These are phyloP conservation scores for Pisolithus tinctorius DNA, from an alignment of 768 basidiomycete species.

Conservation along the genomic window DNA sequence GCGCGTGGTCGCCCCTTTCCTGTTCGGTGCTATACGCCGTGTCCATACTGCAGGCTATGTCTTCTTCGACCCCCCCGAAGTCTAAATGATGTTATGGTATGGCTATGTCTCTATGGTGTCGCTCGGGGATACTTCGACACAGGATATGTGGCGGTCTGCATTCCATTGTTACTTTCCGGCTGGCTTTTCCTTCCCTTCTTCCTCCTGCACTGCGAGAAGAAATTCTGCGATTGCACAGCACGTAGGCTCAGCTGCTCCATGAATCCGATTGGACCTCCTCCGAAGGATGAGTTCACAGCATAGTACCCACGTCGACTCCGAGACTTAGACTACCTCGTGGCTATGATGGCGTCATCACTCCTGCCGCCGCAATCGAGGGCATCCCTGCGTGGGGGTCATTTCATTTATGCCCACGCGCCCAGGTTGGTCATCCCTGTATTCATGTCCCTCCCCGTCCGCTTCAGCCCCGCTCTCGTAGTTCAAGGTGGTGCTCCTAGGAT, in stretches of 20 bases:
- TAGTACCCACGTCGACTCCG: slow-evolving; percentile 19
- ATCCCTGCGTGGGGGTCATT: neutral
- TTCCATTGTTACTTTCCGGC: neutral
- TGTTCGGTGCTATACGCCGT: slow-evolving; percentile 9
- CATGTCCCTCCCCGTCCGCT: slow-evolving; percentile 21
- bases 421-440: neutral
- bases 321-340: slow-evolving; percentile 12
- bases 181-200: neutral
- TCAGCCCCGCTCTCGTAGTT: slow-evolving; percentile 20
- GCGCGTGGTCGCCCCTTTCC: slow-evolving; percentile 20
- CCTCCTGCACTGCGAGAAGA: slow-evolving; percentile 1
- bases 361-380: neutral
- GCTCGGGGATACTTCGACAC: neutral
- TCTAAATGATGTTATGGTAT: neutral
- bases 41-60: slow-evolving; percentile 12
- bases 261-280: neutral
- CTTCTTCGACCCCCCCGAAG: neutral
- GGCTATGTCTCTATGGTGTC: neutral
- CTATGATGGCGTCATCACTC: slow-evolving; percentile 21
- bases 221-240: slow-evolving; percentile 4
- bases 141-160: neutral
- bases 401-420: slow-evolving; percentile 1
- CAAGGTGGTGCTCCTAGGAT: slow-evolving; percentile 7
- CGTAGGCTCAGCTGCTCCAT: neutral
- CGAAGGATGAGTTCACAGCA: neutral